Evolutionary conservation across 1,284 basidiomycete species (phyloP).

Genomic region (Rhodotorula sp.): DNA sequence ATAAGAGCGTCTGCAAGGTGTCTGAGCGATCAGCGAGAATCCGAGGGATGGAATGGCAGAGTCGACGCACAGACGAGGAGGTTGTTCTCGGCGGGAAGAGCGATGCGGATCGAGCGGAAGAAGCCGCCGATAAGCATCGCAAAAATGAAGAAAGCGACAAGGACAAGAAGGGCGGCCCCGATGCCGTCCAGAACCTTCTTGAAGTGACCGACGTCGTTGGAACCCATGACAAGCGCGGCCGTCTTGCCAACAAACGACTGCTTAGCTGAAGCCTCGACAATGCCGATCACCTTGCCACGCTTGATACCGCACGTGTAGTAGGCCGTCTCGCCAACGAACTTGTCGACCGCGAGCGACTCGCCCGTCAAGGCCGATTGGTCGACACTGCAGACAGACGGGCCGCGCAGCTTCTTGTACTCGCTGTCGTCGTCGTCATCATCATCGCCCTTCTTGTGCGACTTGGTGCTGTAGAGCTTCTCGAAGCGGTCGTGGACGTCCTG

Average conservation of each 20-base stretch:
- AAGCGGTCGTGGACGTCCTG: constrained; percentile 49
- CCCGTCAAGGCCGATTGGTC: constrained; percentile 60
- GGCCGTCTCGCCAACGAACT: constrained; percentile 58
- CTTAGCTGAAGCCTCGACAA: constrained; percentile 57
- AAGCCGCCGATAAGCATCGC: constrained; percentile 54
- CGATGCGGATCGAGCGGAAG: constrained; percentile 53
- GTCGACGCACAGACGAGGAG: constrained; percentile 56
- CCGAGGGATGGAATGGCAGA: no score
- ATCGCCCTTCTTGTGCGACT: constrained; percentile 44
- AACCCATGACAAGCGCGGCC: constrained; percentile 54
- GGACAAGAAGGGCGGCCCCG: constrained; percentile 57
- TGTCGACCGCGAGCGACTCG: constrained; percentile 61
- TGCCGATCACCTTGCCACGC: constrained; percentile 57
- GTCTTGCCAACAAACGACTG: constrained; percentile 58
- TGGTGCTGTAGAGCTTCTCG: constrained; percentile 21
- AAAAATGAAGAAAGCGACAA: constrained; percentile 59
- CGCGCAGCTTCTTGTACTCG: constrained; percentile 50
- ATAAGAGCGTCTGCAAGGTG: constrained; percentile 4
- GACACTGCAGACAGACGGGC: constrained; percentile 57
- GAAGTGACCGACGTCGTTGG: constrained; percentile 59
- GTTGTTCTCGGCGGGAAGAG: constrained; percentile 57
- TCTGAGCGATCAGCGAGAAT: no score
- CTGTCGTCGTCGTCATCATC: constrained; percentile 52
- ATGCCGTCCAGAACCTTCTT: constrained; percentile 58
- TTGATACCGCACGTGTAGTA: constrained; percentile 56